Evolutionary conservation across 2,329 filamentous ascomycete species (phyloP), one percentile per base, ranked within the genome.

Genomic region (Dactylellina leptospora): DNA sequence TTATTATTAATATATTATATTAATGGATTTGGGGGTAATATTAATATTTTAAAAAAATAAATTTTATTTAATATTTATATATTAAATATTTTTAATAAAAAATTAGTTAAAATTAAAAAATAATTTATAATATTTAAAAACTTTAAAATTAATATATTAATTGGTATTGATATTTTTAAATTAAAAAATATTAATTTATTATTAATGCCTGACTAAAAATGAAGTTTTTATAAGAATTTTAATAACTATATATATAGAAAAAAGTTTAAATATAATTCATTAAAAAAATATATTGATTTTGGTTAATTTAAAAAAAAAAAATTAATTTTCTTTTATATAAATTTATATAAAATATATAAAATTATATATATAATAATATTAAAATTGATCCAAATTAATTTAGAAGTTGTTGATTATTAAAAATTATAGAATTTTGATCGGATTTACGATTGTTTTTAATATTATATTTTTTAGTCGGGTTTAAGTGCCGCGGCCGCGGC

Each of bases 101-200:
- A 54, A 36, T 38, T 23, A 38, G 18, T n/a, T 53, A 33, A 38
- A 36, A 20, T 4, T 53, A 20, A 22, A 36, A 22, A 23, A 27
- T 9, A 53, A 18, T 33, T 20, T 55, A 25, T 40, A 20, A 42
- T 25, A 42, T 38, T 55, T 55, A 13, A 13, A 23, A 38, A 25
- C 1, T 55, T 48, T 50, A 51, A 51, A 44, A 25, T 60, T 27
- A 23, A 47, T 44, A 47, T 47, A 60, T 16, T 30, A 28, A 33
- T 40, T 36, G 1, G 22, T 40, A 36, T 50, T 44, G 18, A 54
- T 50, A 20, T 50, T 54, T 8, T 36, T 40, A 47, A 33, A 51
- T 53, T 54, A 23, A 22, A 36, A 27, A 16, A 38, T 36, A 30
- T 48, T 33, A 22, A 44, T 62, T 54, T 9, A 40, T 38, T 47